Evolutionary conservation across 805 yeast genomes (phyloP).

Genomic region (Lipomyces sp.): DNA sequence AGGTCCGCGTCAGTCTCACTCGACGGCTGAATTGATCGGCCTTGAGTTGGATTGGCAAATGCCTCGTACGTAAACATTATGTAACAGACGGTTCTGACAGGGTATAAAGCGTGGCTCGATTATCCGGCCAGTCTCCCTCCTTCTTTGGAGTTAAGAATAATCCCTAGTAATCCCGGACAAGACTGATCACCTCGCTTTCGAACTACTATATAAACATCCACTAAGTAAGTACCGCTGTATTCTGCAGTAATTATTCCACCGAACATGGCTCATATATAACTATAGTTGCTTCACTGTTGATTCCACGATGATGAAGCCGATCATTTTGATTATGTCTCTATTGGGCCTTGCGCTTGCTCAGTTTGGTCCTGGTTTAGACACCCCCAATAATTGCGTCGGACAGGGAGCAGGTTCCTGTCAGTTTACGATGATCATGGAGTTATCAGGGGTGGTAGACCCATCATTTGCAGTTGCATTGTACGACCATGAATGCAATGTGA

Average conservation of each 20-base stretch:
- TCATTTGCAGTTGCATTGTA: constrained; percentile 1
- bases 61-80: background rate
- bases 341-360: background rate
- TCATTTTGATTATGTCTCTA: background rate
- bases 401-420: constrained; percentile 1
- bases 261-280: background rate
- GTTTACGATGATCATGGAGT: constrained; percentile 2
- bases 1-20: background rate
- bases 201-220: background rate
- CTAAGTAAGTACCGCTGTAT: background rate
- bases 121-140: background rate
- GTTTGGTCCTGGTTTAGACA: constrained; percentile 1
- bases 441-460: constrained; percentile 1
- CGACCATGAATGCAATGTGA: constrained; percentile 2
- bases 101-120: background rate
- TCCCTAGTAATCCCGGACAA: background rate
- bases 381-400: background rate
- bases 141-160: background rate
- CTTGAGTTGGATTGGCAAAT: background rate
- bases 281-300: constrained; percentile 1
- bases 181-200: background rate
- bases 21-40: constrained; percentile 3
- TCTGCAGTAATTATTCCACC: background rate
- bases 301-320: background rate
- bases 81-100: background rate